Evolutionary conservation across 2,329 filamentous ascomycete genomes (phyloP).

Genomic region (Clarireedia sp.): DNA sequence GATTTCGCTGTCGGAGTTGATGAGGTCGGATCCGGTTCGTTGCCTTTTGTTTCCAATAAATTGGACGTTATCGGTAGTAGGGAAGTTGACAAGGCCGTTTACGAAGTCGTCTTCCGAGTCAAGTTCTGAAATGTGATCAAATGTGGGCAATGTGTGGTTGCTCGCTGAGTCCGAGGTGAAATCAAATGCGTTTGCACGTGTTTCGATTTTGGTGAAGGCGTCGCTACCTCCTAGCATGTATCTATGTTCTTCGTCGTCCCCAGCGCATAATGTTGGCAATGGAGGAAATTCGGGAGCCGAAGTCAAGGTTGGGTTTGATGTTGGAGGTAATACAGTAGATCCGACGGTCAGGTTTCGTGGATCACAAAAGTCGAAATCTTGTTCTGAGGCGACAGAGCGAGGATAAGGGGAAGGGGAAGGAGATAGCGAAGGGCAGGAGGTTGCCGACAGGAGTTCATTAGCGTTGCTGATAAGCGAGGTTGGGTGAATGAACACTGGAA

Average conservation of each 20-base stretch:
- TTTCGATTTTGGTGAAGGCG: conserved; percentile 29
- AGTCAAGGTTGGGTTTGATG: conserved; percentile 33
- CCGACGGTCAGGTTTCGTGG: conserved; percentile 78
- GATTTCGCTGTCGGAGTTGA: conserved; percentile 66
- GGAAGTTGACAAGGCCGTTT: conserved; percentile 64
- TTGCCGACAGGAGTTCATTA: conserved; percentile 65
- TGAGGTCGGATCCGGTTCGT: conserved; percentile 56
- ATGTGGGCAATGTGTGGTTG: conserved; percentile 57
- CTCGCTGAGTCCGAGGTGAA: conserved; percentile 35
- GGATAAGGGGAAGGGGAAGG: conserved; percentile 78
- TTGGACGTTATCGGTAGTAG: conserved; percentile 47
- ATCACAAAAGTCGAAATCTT: conserved; percentile 79
- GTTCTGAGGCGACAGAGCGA: conserved; percentile 57
- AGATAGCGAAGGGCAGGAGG: conserved; percentile 74
- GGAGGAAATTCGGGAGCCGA: conserved; percentile 53
- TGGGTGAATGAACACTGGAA: conserved; percentile 57
- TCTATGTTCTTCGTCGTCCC: conserved; percentile 53
- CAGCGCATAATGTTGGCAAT: conserved; percentile 52
- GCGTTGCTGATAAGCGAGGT: conserved; percentile 55
- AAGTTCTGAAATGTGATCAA: conserved; percentile 81
- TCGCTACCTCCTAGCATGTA: conserved; percentile 35
- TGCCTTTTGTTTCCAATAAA: conserved; percentile 60
- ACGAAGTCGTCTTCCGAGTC: conserved; percentile 87
- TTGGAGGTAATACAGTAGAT: conserved; percentile 34
- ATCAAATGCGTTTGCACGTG: conserved; percentile 40